A percentile compares a stretch with the other conserved stretches of the same genome.
phyloP scores from a whole-genome alignment of 305 asterid genomes.

The Fraxinus platypoda region DNA sequence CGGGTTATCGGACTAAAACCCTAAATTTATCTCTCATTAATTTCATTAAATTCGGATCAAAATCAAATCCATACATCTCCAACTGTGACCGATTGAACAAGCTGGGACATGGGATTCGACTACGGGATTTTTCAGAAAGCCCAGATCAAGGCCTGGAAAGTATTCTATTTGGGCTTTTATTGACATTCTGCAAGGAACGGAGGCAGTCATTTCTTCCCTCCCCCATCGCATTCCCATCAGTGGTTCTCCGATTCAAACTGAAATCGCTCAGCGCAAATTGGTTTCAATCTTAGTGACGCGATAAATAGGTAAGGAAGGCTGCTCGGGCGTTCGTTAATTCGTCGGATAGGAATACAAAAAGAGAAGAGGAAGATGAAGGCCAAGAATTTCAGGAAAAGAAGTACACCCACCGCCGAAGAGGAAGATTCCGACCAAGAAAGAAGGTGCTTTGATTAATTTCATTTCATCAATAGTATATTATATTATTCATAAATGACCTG shows the following conservation, averaged over 20 bases:
- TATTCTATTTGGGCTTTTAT: not conserved
- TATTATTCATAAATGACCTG: not conserved
- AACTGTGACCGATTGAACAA: too few species aligned
- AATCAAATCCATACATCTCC: too few species aligned
- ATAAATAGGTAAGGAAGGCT: not conserved
- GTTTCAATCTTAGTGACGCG: not conserved
- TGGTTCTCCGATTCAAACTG: not conserved
- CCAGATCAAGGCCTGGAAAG: not conserved
- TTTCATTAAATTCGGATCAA: too few species aligned
- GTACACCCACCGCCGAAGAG: slow-evolving; percentile 37
- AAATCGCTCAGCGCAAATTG: not conserved
- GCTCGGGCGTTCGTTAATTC: not conserved
- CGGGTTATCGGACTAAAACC: too few species aligned
- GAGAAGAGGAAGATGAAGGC: slow-evolving; percentile 40
- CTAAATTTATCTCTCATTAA: too few species aligned
- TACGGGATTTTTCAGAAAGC: not conserved
- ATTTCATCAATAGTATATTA: not conserved
- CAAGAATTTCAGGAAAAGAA: slow-evolving; percentile 76
- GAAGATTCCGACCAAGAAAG: slow-evolving; percentile 51
- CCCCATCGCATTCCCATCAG: not conserved
- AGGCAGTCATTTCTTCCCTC: not conserved
- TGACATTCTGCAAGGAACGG: not conserved
- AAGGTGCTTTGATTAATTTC: slow-evolving; percentile 36
- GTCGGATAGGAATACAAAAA: not conserved
- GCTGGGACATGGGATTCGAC: not conserved